A percentile compares a stretch with the other conserved stretches of the same genome.
phyloP scores from a whole-genome alignment of 441 rosid genomes.

The Rhodomyrtus psidioides region DNA sequence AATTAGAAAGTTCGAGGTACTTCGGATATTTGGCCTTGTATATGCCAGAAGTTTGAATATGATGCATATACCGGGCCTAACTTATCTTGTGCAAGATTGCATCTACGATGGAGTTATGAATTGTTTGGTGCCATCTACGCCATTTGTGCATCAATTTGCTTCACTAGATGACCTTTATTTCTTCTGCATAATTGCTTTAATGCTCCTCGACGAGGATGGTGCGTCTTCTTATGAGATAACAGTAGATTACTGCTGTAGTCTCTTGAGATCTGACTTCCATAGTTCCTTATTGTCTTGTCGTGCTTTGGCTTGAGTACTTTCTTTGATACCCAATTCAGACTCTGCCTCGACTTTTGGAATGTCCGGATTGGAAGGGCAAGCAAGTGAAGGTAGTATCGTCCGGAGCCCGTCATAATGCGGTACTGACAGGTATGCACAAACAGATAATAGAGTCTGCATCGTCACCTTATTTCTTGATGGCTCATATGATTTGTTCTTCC shows the following conservation, averaged over 20 bases:
- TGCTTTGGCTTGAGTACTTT: neutral
- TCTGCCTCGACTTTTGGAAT: slow-evolving; percentile 49
- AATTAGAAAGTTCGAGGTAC: neutral
- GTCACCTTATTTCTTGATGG: neutral
- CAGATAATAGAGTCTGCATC: neutral
- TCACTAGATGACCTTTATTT: neutral
- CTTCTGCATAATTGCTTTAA: neutral
- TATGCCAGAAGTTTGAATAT: neutral
- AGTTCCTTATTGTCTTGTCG: neutral
- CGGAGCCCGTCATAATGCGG: slow-evolving; percentile 65
- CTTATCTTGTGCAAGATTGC: neutral
- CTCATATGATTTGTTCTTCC: neutral
- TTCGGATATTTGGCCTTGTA: neutral
- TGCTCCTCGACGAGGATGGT: neutral
- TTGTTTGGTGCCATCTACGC: neutral
- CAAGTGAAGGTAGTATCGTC: slow-evolving; percentile 45
- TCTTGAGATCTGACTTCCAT: neutral
- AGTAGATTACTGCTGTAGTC: neutral
- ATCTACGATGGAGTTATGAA: neutral
- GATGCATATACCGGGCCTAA: neutral
- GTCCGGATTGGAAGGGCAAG: slow-evolving; percentile 36
- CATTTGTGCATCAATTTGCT: neutral
- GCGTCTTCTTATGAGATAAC: neutral
- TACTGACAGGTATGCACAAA: slow-evolving; percentile 48
- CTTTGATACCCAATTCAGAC: slow-evolving; percentile 20